phyloP scores from a whole-genome alignment of 805 yeast genomes.

The Candida mattraensis region DNA sequence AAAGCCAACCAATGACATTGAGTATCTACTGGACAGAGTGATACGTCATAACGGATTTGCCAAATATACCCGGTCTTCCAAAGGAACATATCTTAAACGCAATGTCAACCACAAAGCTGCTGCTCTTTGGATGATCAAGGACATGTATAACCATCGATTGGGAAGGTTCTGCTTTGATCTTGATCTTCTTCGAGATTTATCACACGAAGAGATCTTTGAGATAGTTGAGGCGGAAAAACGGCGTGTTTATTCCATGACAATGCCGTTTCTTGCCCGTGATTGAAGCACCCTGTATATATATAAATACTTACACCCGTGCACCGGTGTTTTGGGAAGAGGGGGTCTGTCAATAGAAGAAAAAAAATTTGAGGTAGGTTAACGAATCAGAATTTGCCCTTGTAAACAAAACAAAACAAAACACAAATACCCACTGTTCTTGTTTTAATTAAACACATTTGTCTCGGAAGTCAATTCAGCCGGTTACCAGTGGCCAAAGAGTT shows the following conservation, averaged over 20 bases:
- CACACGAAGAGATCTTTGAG: conserved; percentile 7
- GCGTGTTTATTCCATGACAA: conserved; percentile 10
- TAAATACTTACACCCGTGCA: conserved; percentile 10
- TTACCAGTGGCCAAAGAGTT: too few relatives aligned
- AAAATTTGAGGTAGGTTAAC: conserved; percentile 8
- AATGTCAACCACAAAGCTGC: conserved; percentile 40
- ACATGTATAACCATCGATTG: conserved; percentile 58
- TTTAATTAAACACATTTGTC: too few relatives aligned
- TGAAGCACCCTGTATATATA: neutral
- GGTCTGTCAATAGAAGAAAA: too few relatives aligned
- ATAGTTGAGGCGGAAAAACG: conserved; percentile 12
- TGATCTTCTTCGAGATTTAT: conserved; percentile 9
- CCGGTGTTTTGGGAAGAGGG: too few relatives aligned
- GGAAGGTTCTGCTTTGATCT: conserved; percentile 35
- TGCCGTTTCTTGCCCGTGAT: neutral
- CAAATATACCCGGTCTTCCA: too few relatives aligned
- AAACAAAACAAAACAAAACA: conserved; percentile 15
- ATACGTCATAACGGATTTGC: conserved; percentile 39
- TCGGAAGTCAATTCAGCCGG: too few relatives aligned
- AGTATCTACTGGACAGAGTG: conserved; percentile 51
- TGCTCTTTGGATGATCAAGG: conserved; percentile 62
- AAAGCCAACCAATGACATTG: conserved; percentile 72
- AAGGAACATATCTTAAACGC: too few relatives aligned
- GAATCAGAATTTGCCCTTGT: conserved; percentile 25
- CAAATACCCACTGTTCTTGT: too few relatives aligned